Base-by-base conservation (phyloP, 169 alveolate genomes). In the Plasmodium ovale region DNA sequence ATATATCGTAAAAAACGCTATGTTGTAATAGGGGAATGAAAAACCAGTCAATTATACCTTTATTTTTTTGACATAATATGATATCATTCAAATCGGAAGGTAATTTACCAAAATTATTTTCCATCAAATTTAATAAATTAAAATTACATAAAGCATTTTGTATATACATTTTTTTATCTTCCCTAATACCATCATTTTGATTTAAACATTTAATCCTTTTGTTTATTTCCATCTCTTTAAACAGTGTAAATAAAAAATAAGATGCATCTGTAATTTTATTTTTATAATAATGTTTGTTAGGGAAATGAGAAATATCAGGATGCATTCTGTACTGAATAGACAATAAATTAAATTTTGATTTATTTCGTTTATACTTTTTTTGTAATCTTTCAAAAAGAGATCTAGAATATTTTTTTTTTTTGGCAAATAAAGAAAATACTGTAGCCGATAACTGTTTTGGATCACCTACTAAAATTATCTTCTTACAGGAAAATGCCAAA, bases 391-490 rank as follows among this genome's bases (percentile, higher is more conserved):
- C 98, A 72, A 97, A 93, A 23, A 97, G 95, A 3, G 98, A 96
- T 59, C 95, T 94, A 69, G 94, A 92, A 64, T 95, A 94, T 53
- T 96, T 95, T 62, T 60, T 39, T 58, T 79, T 87, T 31, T 53
- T 72, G 12, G 98, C 98, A 27, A 93, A 95, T 58, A 95, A 90
- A 1, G 98, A 95, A 62, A 98, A 95, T 16, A 98, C 98, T 23
- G 99, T 98, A 3, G 99, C 99, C n/a, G 99, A 98, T 49, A 98
- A 95, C 87, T 98, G 99, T 93, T 96, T 97, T 91, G 97, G 99
- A 92, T 98, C 99, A 1, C 99, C 99, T 2, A 97, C 97, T 60
- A 97, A 93, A 39, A 97, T 97, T 49, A 97, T 94, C 72, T 97
- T 95, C 60, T 93, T 96, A 37, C 98, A 94, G 0, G 96, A 94